A percentile compares a stretch with the other conserved stretches of the same genome.
Conservation (phyloP, 176 grass and related monocot species). For the Rhynchospora tenuis region DNA sequence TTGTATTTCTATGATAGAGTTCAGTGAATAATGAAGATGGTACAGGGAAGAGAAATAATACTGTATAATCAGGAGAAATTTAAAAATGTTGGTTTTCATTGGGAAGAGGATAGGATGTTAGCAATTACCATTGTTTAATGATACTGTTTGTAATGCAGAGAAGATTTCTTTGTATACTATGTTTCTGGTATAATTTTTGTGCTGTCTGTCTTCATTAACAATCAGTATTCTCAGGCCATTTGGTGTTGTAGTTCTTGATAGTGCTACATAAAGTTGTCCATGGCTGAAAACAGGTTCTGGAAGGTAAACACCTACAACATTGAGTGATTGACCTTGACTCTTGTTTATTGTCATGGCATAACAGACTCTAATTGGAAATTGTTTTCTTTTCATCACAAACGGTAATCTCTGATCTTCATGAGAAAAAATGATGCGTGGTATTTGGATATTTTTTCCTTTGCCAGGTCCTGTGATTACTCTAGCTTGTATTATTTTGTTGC, state of each 20-base stretch:
- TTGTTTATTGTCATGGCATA: conserved; percentile 36
- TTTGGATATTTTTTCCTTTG: no score
- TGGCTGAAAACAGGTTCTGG: conserved; percentile 6
- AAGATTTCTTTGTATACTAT: conserved; percentile 16
- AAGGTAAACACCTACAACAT: conserved; percentile 6
- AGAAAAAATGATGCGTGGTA: no score
- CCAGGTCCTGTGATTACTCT: no score
- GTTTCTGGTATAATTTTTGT: conserved; percentile 11
- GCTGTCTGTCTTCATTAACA: background rate
- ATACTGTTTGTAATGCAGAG: background rate
- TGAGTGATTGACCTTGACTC: conserved; percentile 8
- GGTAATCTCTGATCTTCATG: background rate
- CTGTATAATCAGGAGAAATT: no score
- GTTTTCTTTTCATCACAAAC: background rate
- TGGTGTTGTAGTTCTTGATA: conserved; percentile 20
- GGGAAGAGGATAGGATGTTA: no score
- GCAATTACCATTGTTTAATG: no score
- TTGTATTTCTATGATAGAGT: no score
- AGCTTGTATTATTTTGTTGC: no score
- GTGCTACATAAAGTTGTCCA: conserved; percentile 22
- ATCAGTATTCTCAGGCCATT: conserved; percentile 1
- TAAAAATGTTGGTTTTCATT: no score
- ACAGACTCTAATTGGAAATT: background rate
- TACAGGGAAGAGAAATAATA: no score
- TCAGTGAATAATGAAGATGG: no score